Evolutionary conservation across 805 yeast genomes (phyloP).

Genomic region (Teunomyces kruisii): DNA sequence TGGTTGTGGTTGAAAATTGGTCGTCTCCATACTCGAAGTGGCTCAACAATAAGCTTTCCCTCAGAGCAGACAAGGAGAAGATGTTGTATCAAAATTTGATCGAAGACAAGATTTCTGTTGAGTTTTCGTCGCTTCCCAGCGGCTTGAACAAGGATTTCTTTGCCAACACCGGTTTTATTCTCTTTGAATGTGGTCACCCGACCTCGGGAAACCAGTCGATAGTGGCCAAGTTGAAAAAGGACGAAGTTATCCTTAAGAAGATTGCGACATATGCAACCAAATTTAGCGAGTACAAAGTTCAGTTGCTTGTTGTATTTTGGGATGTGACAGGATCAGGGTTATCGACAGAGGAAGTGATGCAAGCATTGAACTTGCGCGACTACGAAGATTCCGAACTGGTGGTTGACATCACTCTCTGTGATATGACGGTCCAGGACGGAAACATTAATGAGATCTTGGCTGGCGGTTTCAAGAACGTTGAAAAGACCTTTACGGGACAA

Average conservation of each 20-base stretch:
- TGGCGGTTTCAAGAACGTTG: conserved; percentile 21
- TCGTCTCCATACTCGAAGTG: conserved; percentile 45
- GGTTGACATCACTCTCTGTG: conserved; percentile 26
- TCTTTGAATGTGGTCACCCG: conserved; percentile 51
- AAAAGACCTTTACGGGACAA: conserved; percentile 24
- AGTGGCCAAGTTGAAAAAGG: conserved; percentile 36
- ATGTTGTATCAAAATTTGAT: conserved; percentile 26
- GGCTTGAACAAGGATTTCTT: conserved; percentile 38
- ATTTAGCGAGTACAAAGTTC: conserved; percentile 38
- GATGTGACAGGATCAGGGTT: conserved; percentile 24
- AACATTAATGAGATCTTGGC: conserved; percentile 27
- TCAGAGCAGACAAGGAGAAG: conserved; percentile 30
- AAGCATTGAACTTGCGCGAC: conserved; percentile 15
- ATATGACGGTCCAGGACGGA: conserved; percentile 29
- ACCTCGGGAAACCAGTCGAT: conserved; percentile 19
- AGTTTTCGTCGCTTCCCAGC: conserved; percentile 42
- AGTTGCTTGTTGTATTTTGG: conserved; percentile 46
- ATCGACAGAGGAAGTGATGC: conserved; percentile 12
- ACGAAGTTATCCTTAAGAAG: conserved; percentile 33
- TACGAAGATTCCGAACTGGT: conserved; percentile 13
- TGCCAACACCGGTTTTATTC: conserved; percentile 39
- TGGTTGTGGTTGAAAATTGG: conserved; percentile 53
- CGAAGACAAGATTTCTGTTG: conserved; percentile 25
- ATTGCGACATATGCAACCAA: conserved; percentile 33
- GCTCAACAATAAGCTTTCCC: conserved; percentile 45